Percentiles rank a stretch among this genome's conserved stretches.
These are phyloP conservation scores for Starmerella sp. DNA, from an alignment of 805 yeast species.

Conservation along the genomic window DNA sequence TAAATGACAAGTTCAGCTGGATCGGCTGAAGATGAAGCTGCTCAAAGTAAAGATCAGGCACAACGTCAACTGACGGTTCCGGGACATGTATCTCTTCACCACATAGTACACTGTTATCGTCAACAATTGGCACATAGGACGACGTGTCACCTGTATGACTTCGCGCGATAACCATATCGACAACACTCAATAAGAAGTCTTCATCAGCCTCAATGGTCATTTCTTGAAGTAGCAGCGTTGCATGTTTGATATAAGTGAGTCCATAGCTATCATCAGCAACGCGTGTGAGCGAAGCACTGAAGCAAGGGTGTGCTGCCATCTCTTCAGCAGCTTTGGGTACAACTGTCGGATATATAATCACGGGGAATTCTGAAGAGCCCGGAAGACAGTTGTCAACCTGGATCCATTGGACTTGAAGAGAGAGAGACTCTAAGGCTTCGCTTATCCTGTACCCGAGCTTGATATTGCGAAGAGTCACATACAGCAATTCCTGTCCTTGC, in stretches of 20 bases:
- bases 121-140: constrained; percentile 10
- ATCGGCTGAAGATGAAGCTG: constrained; percentile 86
- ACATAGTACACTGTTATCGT: constrained; percentile 41
- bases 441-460: constrained; percentile 75
- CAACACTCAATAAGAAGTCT: constrained; percentile 70
- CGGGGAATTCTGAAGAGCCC: constrained; percentile 73
- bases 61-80: constrained; percentile 38
- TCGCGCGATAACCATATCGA: constrained; percentile 51
- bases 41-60: constrained; percentile 73
- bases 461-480: constrained; percentile 69
- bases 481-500: constrained; percentile 64
- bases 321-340: constrained; percentile 76
- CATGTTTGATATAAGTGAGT: constrained; percentile 78
- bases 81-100: constrained; percentile 47
- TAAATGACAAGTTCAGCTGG: constrained; percentile 78
- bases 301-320: constrained; percentile 78
- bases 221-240: constrained; percentile 80
- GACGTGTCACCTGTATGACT: background rate
- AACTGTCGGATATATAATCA: constrained; percentile 77
- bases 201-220: constrained; percentile 89
- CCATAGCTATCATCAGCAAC: constrained; percentile 88
- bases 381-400: constrained; percentile 87
- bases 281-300: constrained; percentile 72
- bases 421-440: constrained; percentile 66
- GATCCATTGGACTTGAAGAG: constrained; percentile 81